Conservation (phyloP, 176 grass and related monocot genomes). For the Zizania latifolia region DNA sequence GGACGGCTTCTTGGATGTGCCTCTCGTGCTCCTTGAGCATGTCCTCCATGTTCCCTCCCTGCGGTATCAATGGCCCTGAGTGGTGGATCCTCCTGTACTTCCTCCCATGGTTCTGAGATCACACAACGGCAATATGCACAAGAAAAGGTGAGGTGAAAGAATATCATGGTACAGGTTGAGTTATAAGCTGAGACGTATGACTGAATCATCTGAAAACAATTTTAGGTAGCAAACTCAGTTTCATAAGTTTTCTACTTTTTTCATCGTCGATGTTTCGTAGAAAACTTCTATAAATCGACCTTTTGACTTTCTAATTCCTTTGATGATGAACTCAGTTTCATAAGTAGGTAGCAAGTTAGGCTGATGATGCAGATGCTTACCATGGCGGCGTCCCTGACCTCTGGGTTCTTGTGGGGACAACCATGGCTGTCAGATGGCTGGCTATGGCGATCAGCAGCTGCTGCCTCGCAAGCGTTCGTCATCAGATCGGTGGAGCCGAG, state of each 20-base stretch:
- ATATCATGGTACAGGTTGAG: neutral
- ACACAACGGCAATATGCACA: constrained; percentile 1
- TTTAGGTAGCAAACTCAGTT: too few relatives aligned
- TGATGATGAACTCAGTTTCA: too few relatives aligned
- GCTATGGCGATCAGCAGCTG: constrained; percentile 36
- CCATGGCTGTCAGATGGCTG: constrained; percentile 24
- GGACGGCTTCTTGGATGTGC: constrained; percentile 81
- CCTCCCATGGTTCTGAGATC: constrained; percentile 46
- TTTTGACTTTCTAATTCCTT: too few relatives aligned
- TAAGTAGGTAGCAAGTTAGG: too few relatives aligned
- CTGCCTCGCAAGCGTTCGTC: constrained; percentile 22
- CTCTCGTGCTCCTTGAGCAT: constrained; percentile 89
- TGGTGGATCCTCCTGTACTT: constrained; percentile 75
- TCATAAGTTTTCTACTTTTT: too few relatives aligned
- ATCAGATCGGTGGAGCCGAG: constrained; percentile 17
- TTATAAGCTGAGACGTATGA: too few relatives aligned
- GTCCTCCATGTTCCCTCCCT: constrained; percentile 71
- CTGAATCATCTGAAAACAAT: too few relatives aligned
- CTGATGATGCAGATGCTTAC: too few relatives aligned
- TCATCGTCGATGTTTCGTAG: too few relatives aligned
- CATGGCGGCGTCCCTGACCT: constrained; percentile 27
- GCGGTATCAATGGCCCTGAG: constrained; percentile 72
- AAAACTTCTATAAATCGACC: too few relatives aligned
- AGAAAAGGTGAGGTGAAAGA: constrained; percentile 8
- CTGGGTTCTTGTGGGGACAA: constrained; percentile 43